Base-by-base conservation (phyloP, 495 filamentous ascomycete genomes). In the Umbilicaria muhlenbergii region DNA sequence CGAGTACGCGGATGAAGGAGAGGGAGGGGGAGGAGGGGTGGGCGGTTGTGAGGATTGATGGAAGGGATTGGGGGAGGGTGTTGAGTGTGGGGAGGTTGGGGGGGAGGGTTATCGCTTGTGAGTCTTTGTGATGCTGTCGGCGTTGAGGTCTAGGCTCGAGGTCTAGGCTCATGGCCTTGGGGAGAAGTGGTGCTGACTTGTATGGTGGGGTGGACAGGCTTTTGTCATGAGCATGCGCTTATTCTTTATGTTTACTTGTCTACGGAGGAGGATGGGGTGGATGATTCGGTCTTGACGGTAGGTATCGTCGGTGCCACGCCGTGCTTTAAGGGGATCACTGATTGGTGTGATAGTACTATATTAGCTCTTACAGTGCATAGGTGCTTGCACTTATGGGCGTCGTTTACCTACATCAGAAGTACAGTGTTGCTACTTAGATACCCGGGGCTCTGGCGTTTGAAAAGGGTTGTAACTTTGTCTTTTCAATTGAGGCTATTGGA, bases 181-280 rank as follows among this genome's bases (percentile, higher is more conserved):
- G 4, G 42, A 19, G 40, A n/a, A n/a, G 28, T 32, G 33, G 11
- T 10, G 11, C 40, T 42, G 33, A 42, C n/a, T n/a, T n/a, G n/a
- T 28, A 21, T 15, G 19, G 13, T 12, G 10, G 31, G 18, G 21
- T 46, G 14, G 16, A 3, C 39, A 76, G 74, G 72, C 47, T 78
- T 81, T 43, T 67, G 74, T 42, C 64, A 80, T 51, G 83, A 87
- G n/a, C 81, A 81, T 56, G 89, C 87, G 0, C 56, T 98, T 40
- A 81, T 95, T 17, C 64, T 95, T 3, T 98, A 98, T 54, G 91
- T 98, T 16, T 98, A 89, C 57, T 67, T 95, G 41, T 74, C 84
- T 33, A 68, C 78, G 46, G 62, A 74, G 38, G 80, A 77, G 41
- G 75, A 79, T 60, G 69, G 71, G 55, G 65, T 71, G n/a, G 73